These are phyloP conservation scores for Filobasidium floriforme DNA, from an alignment of 768 basidiomycete species.

Conservation along the genomic window DNA sequence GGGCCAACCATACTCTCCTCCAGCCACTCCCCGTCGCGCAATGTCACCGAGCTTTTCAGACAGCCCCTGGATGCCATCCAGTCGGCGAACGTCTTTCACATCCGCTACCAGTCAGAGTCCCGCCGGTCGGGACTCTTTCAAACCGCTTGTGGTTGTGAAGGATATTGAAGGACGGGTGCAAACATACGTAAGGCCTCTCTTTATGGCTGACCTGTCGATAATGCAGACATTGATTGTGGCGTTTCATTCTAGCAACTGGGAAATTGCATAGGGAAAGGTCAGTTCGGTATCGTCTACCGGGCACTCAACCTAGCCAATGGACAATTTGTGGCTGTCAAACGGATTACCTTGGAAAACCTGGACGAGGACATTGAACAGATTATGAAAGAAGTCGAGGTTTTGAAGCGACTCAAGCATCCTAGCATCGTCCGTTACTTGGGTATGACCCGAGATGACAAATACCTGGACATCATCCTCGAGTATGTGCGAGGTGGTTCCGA, in stretches of 20 bases:
- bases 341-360: conserved; percentile 79
- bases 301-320: conserved; percentile 89
- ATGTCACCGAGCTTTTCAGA: conserved; percentile 6
- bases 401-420: conserved; percentile 83
- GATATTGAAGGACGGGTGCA: not conserved
- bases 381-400: conserved; percentile 88
- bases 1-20: conserved; percentile 3
- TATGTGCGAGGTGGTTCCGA: conserved; percentile 48
- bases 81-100: conserved; percentile 14
- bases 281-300: conserved; percentile 92
- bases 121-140: not conserved
- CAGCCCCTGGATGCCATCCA: conserved; percentile 1
- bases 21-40: not conserved
- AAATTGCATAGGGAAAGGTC: conserved; percentile 91
- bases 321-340: conserved; percentile 98
- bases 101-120: conserved; percentile 13
- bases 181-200: not conserved
- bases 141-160: conserved; percentile 10
- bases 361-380: conserved; percentile 80
- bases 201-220: not conserved
- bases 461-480: conserved; percentile 89
- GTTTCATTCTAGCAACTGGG: conserved; percentile 70
- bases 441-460: conserved; percentile 80
- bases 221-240: not conserved
- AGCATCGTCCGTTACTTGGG: conserved; percentile 98